Percentiles rank a stretch among this genome's conserved stretches.
phyloP scores from a whole-genome alignment of 441 rosid genomes.

The Eutrema salsugineum region DNA sequence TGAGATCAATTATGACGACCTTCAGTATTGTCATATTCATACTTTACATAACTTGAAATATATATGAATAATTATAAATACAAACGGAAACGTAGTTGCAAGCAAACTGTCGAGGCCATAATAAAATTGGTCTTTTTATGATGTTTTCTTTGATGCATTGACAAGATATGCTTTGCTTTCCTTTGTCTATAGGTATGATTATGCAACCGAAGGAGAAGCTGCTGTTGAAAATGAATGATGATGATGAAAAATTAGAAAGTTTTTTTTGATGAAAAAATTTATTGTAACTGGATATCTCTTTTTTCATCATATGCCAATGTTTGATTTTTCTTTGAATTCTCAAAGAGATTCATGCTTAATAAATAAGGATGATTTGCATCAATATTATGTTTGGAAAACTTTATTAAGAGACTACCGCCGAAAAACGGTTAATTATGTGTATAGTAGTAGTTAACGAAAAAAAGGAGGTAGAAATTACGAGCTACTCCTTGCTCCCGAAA shows the following conservation, averaged over 20 bases:
- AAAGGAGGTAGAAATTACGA: too few species aligned
- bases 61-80: too few species aligned
- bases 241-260: not conserved
- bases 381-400: too few species aligned
- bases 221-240: not conserved
- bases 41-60: not conserved
- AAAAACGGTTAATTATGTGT: too few species aligned
- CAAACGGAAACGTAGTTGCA: too few species aligned
- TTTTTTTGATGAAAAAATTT: not conserved
- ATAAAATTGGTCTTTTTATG: not conserved
- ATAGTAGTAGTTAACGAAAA: too few species aligned
- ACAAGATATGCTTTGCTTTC: not conserved
- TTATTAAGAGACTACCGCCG: too few species aligned
- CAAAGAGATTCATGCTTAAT: too few species aligned
- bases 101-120: not conserved
- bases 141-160: not conserved
- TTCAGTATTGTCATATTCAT: not conserved
- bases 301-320: not conserved
- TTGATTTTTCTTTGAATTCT: not conserved
- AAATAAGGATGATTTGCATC: too few species aligned
- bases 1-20: constrained; percentile 32
- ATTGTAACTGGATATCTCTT: not conserved
- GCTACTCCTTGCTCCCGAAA: too few species aligned
- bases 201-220: not conserved
- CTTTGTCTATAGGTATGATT: constrained; percentile 16